Base-by-base conservation (phyloP, 352 stramenopile genomes). In the Globisporangium polare region DNA sequence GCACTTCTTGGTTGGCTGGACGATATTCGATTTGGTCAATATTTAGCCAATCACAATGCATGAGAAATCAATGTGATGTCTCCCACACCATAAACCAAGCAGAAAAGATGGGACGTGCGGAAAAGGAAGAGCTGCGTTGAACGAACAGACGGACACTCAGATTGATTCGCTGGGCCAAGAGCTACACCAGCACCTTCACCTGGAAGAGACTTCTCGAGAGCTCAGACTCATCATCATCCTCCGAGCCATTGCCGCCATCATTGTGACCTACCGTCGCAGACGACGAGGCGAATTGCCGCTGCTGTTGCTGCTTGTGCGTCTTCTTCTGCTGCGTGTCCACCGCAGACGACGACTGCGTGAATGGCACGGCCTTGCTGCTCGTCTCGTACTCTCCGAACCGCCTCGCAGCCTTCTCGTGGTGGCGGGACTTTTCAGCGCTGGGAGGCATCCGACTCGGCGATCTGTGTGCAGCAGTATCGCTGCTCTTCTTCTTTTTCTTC, bases 101-200 rank as follows among this genome's bases (percentile, higher is more conserved):
- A 59, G 60, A 15, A 63, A 65, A 66, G 31, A 17, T 71, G 68
- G 53, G 70, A 75, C 68, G 68, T 60, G 71, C 66, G 68, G 63
- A 26, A 27, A n/a, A 33, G 10, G 12, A 63, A 27, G 5, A 27
- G 55, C 41, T 31, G 29, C 45, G 26, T 24, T 22, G 13, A 37
- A 31, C 22, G 6, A 37, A 31, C 22, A 2, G 33, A 39, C 15
- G 33, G 33, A 31, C 33, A 8, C 46, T 31, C 13, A 6, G 22
- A 24, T 33, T 20, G 22, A 52, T 2, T 33, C 20, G 2, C 13
- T n/a, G 12, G 12, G n/a, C n/a, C 31, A 39, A 39, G 20, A 50
- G 13, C 62, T 69, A 85, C 33, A 88, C 77, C 2, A 90, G 60
- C 42, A 88, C 81, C 68, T 91, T 73, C 43, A 88, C 82, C 41